Percentiles rank a stretch among this genome's conserved stretches.
phyloP scores from a whole-genome alignment of 2,329 filamentous ascomycete genomes.

The Penicillium hesseltinei region DNA sequence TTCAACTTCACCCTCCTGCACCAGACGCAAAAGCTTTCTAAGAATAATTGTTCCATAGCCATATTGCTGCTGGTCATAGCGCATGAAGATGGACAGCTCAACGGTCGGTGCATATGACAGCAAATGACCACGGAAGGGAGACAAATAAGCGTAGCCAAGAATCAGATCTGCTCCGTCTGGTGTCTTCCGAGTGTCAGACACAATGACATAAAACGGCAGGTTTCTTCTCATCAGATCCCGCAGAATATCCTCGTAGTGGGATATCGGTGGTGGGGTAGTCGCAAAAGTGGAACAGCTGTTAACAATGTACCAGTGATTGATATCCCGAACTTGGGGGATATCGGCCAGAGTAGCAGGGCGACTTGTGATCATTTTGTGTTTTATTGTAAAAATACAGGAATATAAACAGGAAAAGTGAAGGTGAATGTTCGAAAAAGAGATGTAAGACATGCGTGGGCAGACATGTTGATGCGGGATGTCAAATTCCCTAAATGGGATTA shows the following conservation, averaged over 20 bases:
- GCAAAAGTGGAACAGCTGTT: conserved; percentile 37
- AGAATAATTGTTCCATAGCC: conserved; percentile 38
- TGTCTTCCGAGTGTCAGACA: conserved; percentile 17
- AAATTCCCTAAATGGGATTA: not conserved
- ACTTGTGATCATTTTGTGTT: conserved; percentile 20
- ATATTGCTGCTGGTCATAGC: conserved; percentile 31
- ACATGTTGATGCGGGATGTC: conserved; percentile 1
- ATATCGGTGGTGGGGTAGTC: conserved; percentile 27
- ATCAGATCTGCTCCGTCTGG: conserved; percentile 16
- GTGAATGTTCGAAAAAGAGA: not conserved
- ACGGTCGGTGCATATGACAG: conserved; percentile 42
- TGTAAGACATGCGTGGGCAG: not conserved
- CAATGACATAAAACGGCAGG: conserved; percentile 41
- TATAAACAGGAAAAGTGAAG: not conserved
- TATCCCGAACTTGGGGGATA: conserved; percentile 35
- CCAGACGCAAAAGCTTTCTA: conserved; percentile 26
- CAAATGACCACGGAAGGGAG: conserved; percentile 36
- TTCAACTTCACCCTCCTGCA: conserved; percentile 23
- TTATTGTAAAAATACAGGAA: not conserved
- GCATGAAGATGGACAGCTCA: conserved; percentile 42
- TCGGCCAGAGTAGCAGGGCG: conserved; percentile 34
- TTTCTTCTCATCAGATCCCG: conserved; percentile 23
- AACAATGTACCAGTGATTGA: conserved; percentile 40
- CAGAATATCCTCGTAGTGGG: conserved; percentile 31
- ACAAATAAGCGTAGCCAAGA: conserved; percentile 38